A percentile compares a stretch with the other conserved stretches of the same genome.
phyloP scores from a whole-genome alignment of 495 filamentous ascomycete genomes.

The Tuber umbilicatum region DNA sequence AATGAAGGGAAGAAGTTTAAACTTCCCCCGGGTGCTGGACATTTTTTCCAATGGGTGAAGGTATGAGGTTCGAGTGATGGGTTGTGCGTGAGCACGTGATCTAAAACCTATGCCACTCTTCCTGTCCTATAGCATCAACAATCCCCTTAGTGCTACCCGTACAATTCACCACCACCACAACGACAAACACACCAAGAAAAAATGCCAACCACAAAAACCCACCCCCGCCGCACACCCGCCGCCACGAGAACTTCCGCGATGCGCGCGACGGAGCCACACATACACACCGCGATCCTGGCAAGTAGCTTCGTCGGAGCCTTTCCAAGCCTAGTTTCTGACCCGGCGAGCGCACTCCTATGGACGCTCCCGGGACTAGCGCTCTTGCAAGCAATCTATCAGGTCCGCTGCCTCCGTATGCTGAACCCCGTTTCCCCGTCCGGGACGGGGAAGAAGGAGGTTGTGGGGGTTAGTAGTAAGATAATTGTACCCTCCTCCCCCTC shows the following conservation, averaged over 20 bases:
- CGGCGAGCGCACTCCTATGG: constrained; percentile 57
- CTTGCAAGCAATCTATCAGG: constrained; percentile 61
- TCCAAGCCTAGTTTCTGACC: constrained; percentile 60
- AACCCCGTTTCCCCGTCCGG: constrained; percentile 46
- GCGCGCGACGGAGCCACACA: constrained; percentile 42
- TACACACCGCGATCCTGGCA: constrained; percentile 62
- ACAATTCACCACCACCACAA: background rate
- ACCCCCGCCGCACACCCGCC: background rate
- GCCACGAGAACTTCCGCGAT: background rate
- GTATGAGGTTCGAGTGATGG: background rate
- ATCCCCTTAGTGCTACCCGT: background rate
- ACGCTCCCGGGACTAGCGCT: constrained; percentile 57
- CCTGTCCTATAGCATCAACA: background rate
- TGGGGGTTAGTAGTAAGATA: constrained; percentile 42
- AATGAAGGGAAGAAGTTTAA: background rate
- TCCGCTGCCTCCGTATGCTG: constrained; percentile 62
- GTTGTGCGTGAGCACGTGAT: background rate
- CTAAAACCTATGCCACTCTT: background rate
- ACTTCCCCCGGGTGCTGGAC: too few species aligned
- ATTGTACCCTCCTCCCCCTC: constrained; percentile 40
- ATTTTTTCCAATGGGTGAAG: background rate
- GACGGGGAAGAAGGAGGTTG: constrained; percentile 44
- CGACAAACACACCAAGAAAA: background rate
- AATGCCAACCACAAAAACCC: background rate
- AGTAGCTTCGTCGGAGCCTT: constrained; percentile 58